A percentile compares a stretch with the other conserved stretches of the same genome.
Conservation (phyloP, 2,329 filamentous ascomycete species). For the Ophiocordyceps camponoti-saundersi region DNA sequence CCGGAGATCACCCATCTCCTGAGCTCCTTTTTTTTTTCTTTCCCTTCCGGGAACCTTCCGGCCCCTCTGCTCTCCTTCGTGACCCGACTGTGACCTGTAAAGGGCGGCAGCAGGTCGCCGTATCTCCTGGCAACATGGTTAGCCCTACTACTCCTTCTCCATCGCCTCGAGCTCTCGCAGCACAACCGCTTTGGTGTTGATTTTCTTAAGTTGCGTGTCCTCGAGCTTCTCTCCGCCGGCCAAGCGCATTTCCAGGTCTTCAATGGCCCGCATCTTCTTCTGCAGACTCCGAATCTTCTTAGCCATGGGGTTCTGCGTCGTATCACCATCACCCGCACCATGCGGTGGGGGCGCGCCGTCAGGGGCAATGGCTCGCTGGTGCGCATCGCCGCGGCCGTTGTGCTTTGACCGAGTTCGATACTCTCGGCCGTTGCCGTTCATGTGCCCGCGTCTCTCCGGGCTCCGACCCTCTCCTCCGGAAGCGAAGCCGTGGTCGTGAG, state of each 20-base stretch:
- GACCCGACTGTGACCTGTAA: too few relatives aligned
- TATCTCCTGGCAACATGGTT: neutral
- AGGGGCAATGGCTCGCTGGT: conserved; percentile 18
- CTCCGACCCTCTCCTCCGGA: conserved; percentile 39
- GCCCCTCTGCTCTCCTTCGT: too few relatives aligned
- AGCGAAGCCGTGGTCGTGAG: conserved; percentile 17
- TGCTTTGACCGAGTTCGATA: conserved; percentile 10
- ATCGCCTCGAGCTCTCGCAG: conserved; percentile 63
- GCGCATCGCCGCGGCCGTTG: conserved; percentile 33
- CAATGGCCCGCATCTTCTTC: conserved; percentile 96
- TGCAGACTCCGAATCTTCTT: conserved; percentile 89
- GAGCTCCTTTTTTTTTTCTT: too few relatives aligned
- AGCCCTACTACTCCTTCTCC: conserved; percentile 9
- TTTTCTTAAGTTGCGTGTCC: conserved; percentile 98
- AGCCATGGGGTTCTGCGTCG: conserved; percentile 51
- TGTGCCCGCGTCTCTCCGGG: conserved; percentile 44
- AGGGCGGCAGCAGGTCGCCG: neutral
- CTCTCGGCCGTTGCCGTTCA: conserved; percentile 5
- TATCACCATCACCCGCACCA: conserved; percentile 24
- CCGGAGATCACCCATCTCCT: too few relatives aligned
- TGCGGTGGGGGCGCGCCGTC: conserved; percentile 6
- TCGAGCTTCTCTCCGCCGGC: conserved; percentile 92
- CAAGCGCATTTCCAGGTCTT: conserved; percentile 93
- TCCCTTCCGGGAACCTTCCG: too few relatives aligned
- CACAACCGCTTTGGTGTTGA: conserved; percentile 70